Percentiles rank a stretch among this genome's conserved stretches.
Conservation (phyloP, 441 rosid species). For the Jatropha podagrica region DNA sequence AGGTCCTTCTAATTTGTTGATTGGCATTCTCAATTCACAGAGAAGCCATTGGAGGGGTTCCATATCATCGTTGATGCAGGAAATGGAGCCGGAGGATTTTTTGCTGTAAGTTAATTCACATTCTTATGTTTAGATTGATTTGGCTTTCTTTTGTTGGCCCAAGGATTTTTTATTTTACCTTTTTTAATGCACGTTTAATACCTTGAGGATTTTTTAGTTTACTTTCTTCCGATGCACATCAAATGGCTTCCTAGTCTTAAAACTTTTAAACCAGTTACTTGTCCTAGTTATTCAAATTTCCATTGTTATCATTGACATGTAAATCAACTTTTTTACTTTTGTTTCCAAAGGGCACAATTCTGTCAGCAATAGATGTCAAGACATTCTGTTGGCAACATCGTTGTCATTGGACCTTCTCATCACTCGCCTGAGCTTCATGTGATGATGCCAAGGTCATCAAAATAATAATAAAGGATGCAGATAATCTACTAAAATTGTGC, state of each 20-base stretch:
- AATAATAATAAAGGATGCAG: not conserved
- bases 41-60: constrained; percentile 96
- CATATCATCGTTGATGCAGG: constrained; percentile 98
- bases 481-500: not conserved
- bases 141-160: not conserved
- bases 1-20: constrained; percentile 24
- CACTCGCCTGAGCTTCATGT: not conserved
- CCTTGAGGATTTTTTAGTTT: no score
- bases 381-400: not conserved
- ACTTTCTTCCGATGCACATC: not conserved
- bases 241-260: not conserved
- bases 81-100: constrained; percentile 99
- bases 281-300: not conserved
- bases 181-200: no score
- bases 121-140: constrained; percentile 1
- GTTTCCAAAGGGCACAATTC: not conserved
- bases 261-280: not conserved
- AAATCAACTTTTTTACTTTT: not conserved
- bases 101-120: constrained; percentile 67
- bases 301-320: not conserved
- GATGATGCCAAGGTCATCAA: not conserved
- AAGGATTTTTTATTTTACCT: not conserved
- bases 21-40: constrained; percentile 46
- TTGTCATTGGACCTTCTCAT: not conserved
- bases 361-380: not conserved